Evolutionary conservation across 805 yeast genomes (phyloP).

Genomic region (Debaryomyces tyrocola): DNA sequence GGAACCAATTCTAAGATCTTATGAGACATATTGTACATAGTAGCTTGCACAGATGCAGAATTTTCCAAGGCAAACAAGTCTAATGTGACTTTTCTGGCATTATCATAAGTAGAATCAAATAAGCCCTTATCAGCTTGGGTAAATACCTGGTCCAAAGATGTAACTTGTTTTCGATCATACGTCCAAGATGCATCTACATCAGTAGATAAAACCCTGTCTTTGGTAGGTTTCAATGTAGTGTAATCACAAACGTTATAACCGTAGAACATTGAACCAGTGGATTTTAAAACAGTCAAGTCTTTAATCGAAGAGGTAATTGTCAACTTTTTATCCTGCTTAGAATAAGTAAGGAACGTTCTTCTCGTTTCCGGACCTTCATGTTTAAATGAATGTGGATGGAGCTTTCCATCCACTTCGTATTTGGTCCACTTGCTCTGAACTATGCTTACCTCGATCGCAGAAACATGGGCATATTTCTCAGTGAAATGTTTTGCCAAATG

Average conservation of each 20-base stretch:
- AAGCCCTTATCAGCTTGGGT: slow-evolving; percentile 56
- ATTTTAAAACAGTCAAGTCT: slow-evolving; percentile 81
- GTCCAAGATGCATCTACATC: slow-evolving; percentile 77
- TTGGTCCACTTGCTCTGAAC: slow-evolving; percentile 81
- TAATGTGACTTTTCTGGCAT: slow-evolving; percentile 68
- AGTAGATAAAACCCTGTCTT: slow-evolving; percentile 84
- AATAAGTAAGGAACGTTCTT: slow-evolving; percentile 53
- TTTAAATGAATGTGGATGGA: slow-evolving; percentile 80
- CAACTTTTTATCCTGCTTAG: slow-evolving; percentile 51
- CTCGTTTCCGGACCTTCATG: slow-evolving; percentile 85
- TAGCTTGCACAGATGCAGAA: slow-evolving; percentile 94
- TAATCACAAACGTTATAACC: slow-evolving; percentile 84
- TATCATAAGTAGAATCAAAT: slow-evolving; percentile 64
- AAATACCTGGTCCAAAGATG: slow-evolving; percentile 50
- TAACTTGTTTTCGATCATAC: slow-evolving; percentile 52
- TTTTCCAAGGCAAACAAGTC: slow-evolving; percentile 80
- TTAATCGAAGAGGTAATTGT: slow-evolving; percentile 66
- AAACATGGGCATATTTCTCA: slow-evolving; percentile 72
- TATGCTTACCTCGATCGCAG: slow-evolving; percentile 66
- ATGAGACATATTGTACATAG: slow-evolving; percentile 90
- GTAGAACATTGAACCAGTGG: slow-evolving; percentile 91
- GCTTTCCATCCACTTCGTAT: slow-evolving; percentile 67
- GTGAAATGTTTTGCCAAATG: slow-evolving; percentile 81
- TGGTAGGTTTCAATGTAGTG: slow-evolving; percentile 82
- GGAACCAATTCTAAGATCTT: slow-evolving; percentile 62